Evolutionary conservation across 306 rosid genomes (phyloP).

Genomic region (Senna siamea): DNA sequence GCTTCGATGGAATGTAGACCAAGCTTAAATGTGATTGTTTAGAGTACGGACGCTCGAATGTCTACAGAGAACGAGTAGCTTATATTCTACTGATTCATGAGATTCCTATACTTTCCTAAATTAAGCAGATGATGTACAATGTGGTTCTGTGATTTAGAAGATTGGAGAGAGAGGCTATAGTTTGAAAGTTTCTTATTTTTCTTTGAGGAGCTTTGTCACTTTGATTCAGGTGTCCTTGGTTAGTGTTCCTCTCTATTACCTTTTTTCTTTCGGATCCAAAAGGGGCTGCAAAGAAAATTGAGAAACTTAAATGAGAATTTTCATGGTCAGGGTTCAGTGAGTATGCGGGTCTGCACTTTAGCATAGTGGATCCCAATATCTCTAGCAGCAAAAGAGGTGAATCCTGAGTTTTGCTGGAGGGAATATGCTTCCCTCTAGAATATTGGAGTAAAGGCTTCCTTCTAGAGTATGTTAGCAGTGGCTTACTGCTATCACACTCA

Average conservation of each 20-base stretch:
- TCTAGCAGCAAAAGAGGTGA: too few relatives aligned
- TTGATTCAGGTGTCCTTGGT: too few relatives aligned
- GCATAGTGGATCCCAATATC: too few relatives aligned
- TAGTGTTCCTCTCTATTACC: neutral
- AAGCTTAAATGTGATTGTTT: neutral
- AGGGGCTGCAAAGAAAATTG: neutral
- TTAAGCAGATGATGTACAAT: neutral
- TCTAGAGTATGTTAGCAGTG: too few relatives aligned
- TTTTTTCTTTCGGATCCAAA: neutral
- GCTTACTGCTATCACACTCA: too few relatives aligned
- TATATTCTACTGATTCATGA: neutral
- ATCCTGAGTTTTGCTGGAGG: too few relatives aligned
- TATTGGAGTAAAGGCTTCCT: too few relatives aligned
- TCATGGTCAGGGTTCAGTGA: neutral
- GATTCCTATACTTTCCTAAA: neutral
- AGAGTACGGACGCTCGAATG: neutral
- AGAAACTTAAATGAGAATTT: neutral
- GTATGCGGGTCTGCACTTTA: too few relatives aligned
- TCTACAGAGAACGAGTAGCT: neutral
- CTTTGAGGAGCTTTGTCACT: neutral
- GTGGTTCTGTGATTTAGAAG: neutral
- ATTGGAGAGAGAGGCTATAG: neutral
- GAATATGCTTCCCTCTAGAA: too few relatives aligned
- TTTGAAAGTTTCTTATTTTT: neutral
- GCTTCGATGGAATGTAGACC: constrained; percentile 2